phyloP scores from a whole-genome alignment of 2,329 filamentous ascomycete species.

The Xylaria sp. region DNA sequence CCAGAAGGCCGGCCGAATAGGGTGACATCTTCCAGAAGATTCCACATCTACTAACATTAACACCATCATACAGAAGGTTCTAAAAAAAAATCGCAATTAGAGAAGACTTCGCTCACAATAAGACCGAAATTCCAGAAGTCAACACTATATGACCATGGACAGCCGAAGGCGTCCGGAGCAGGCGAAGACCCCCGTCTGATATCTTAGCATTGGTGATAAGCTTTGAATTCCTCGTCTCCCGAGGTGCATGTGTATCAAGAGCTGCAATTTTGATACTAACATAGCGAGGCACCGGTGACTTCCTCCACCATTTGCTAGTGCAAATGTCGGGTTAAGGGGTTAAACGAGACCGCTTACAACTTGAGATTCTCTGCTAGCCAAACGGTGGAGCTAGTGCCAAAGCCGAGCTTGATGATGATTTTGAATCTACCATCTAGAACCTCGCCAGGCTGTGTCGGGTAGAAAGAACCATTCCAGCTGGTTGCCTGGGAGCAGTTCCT shows the following conservation, averaged over 20 bases:
- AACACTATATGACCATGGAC: conserved; percentile 6
- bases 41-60: background rate
- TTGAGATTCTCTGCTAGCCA: conserved; percentile 11
- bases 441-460: background rate
- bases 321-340: background rate
- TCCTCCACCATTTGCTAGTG: background rate
- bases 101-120: conserved; percentile 4
- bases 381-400: conserved; percentile 12
- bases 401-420: conserved; percentile 2
- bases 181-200: conserved; percentile 10
- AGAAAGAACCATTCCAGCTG: background rate
- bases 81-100: background rate
- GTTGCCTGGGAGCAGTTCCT: background rate
- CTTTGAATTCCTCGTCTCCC: background rate
- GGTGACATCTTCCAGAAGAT: conserved; percentile 8
- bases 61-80: no score
- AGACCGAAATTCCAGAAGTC: conserved; percentile 14
- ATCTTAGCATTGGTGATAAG: background rate
- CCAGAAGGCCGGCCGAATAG: conserved; percentile 3
- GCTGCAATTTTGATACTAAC: conserved; percentile 4
- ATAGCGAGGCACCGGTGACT: background rate
- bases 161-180: conserved; percentile 5
- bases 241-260: background rate
- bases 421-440: conserved; percentile 9
- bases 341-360: background rate